These are phyloP conservation scores for Neurospora hispaniola DNA, from an alignment of 495 filamentous ascomycete species.

Conservation along the genomic window DNA sequence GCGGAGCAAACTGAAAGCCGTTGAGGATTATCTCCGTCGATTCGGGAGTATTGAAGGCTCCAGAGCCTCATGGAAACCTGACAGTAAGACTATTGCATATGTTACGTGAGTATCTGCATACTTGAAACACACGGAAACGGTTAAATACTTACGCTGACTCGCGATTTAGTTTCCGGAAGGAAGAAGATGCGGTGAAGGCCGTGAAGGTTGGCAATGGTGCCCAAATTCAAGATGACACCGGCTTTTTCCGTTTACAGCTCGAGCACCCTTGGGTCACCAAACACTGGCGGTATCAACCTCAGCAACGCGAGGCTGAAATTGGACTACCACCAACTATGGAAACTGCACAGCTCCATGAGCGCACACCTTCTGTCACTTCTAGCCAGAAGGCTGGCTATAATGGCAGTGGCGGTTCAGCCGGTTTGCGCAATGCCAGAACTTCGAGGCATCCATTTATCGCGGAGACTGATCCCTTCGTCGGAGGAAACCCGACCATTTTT, in stretches of 20 bases:
- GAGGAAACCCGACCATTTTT: background rate
- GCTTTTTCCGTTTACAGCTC: background rate
- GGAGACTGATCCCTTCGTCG: background rate
- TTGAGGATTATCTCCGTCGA: background rate
- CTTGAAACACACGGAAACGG: background rate
- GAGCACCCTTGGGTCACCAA: background rate
- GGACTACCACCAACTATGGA: background rate
- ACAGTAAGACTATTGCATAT: background rate
- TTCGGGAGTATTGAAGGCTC: background rate
- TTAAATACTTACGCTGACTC: background rate
- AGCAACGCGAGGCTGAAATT: background rate
- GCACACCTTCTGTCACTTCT: background rate
- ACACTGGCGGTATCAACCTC: background rate
- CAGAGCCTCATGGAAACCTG: background rate
- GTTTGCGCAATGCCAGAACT: background rate
- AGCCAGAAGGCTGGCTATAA: background rate
- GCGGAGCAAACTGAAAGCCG: background rate
- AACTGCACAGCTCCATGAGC: background rate
- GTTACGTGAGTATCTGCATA: background rate
- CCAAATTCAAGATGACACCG: background rate
- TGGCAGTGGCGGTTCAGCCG: background rate
- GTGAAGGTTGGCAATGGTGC: background rate
- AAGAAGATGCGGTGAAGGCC: background rate
- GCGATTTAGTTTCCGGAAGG: background rate
- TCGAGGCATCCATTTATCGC: background rate